A percentile compares a stretch with the other conserved stretches of the same genome.
Evolutionary conservation across 2,329 filamentous ascomycete genomes (phyloP).

Genomic region (Cladosporium phlei): DNA sequence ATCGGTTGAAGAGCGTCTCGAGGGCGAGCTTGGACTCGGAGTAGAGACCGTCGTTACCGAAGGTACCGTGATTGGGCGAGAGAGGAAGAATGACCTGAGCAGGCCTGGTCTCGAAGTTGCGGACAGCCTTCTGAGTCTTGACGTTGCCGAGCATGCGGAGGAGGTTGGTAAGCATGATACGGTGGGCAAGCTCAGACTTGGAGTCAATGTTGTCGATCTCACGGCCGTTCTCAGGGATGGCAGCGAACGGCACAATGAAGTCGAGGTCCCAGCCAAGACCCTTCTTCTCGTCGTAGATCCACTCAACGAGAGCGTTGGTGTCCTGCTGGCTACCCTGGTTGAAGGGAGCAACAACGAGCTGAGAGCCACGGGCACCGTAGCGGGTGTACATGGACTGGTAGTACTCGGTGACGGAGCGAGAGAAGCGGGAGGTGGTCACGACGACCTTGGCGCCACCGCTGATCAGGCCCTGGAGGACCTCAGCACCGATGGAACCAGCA

Average conservation of each 20-base stretch:
- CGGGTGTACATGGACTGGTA: conserved; percentile 98
- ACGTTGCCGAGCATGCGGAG: conserved; percentile 84
- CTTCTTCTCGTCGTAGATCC: conserved; percentile 94
- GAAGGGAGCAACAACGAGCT: conserved; percentile 97
- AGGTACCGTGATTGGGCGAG: conserved; percentile 97
- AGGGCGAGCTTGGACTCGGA: conserved; percentile 96
- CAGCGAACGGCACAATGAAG: conserved; percentile 91
- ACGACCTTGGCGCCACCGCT: conserved; percentile 95
- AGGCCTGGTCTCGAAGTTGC: conserved; percentile 88
- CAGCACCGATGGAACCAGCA: conserved; percentile 94
- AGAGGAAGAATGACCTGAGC: conserved; percentile 94
- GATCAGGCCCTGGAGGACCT: conserved; percentile 91
- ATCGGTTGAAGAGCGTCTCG: conserved; percentile 96
- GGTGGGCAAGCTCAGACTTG: conserved; percentile 94
- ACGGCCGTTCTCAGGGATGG: conserved; percentile 94
- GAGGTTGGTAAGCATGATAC: conserved; percentile 98
- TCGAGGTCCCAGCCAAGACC: conserved; percentile 98
- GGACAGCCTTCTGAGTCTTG: conserved; percentile 82
- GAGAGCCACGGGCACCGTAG: conserved; percentile 86
- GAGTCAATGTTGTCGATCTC: conserved; percentile 97
- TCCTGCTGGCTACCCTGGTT: conserved; percentile 99
- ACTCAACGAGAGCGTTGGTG: conserved; percentile 86
- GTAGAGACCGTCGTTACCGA: conserved; percentile 95
- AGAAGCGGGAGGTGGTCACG: conserved; percentile 95
- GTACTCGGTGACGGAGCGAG: conserved; percentile 95